Evolutionary conservation across 352 stramenopile species (phyloP).

Genomic region (Peronospora farinosa): DNA sequence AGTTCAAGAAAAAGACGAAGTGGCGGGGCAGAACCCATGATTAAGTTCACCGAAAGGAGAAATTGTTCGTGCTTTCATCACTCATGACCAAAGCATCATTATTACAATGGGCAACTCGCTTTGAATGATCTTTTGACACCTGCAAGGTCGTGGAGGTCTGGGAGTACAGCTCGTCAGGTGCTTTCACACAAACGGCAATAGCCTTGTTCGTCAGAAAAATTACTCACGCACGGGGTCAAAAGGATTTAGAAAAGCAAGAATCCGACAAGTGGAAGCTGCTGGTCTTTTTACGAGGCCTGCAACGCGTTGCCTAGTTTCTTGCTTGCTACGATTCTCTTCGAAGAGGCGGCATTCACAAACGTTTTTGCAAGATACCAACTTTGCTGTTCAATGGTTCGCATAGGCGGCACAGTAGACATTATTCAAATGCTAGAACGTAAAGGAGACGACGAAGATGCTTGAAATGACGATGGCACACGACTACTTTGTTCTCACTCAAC

Average conservation of each 20-base stretch:
- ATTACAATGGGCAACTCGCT: too few relatives aligned
- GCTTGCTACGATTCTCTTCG: conserved; percentile 11
- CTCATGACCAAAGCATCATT: too few relatives aligned
- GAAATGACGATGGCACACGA: conserved; percentile 28
- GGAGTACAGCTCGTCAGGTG: too few relatives aligned
- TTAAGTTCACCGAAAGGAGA: too few relatives aligned
- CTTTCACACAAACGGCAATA: neutral
- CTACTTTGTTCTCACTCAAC: conserved; percentile 32
- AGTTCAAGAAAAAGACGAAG: too few relatives aligned
- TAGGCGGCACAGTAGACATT: conserved; percentile 23
- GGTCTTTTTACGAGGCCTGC: conserved; percentile 23
- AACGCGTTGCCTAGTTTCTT: conserved; percentile 30
- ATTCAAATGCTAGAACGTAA: conserved; percentile 31
- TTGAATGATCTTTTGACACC: too few relatives aligned
- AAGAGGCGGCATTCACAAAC: conserved; percentile 20
- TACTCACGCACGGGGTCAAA: too few relatives aligned
- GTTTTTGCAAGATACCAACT: conserved; percentile 20
- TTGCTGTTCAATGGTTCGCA: conserved; percentile 23
- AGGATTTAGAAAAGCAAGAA: conserved; percentile 6
- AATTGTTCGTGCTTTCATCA: too few relatives aligned
- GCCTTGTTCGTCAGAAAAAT: neutral
- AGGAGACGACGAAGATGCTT: conserved; percentile 10
- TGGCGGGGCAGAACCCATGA: too few relatives aligned
- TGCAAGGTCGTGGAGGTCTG: too few relatives aligned
- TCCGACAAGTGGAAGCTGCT: conserved; percentile 28